These are phyloP conservation scores for Phaeoacremonium minimum DNA, from an alignment of 2,329 filamentous ascomycete genomes.

Conservation along the genomic window DNA sequence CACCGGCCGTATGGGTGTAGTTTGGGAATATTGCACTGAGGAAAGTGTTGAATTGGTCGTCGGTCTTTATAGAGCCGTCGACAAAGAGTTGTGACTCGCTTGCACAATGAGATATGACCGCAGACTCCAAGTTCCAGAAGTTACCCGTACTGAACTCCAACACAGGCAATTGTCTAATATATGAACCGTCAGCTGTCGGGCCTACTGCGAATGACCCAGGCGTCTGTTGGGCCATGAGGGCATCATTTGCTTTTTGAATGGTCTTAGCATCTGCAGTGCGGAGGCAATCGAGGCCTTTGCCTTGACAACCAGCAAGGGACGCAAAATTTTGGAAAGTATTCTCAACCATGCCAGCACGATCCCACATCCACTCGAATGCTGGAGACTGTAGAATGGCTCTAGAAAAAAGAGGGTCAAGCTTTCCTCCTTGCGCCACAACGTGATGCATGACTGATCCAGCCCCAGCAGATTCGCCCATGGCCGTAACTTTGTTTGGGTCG, in stretches of 20 bases:
- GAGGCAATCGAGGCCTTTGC: constrained; percentile 20
- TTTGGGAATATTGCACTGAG: constrained; percentile 23
- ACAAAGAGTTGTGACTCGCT: constrained; percentile 24
- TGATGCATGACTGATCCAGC: constrained; percentile 46
- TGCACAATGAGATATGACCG: constrained; percentile 23
- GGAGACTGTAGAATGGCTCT: constrained; percentile 27
- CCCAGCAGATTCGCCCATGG: constrained; percentile 39
- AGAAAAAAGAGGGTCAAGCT: constrained; percentile 35
- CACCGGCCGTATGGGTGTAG: constrained; percentile 19
- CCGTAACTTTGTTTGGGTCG: constrained; percentile 32
- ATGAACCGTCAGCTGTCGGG: constrained; percentile 22
- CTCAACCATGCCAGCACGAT: constrained; percentile 21
- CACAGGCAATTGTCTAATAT: constrained; percentile 23
- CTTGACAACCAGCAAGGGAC: constrained; percentile 16
- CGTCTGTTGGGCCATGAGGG: constrained; percentile 16
- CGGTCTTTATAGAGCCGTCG: constrained; percentile 18
- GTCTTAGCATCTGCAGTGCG: constrained; percentile 14
- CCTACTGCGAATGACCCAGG: constrained; percentile 24
- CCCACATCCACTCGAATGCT: constrained; percentile 28
- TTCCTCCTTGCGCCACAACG: constrained; percentile 37
- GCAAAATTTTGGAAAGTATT: constrained; percentile 8
- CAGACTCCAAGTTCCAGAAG: constrained; percentile 19
- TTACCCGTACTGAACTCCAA: constrained; percentile 22
- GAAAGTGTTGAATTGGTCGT: constrained; percentile 25
- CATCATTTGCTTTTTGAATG: constrained; percentile 20